Conservation (phyloP, 2,329 filamentous ascomycete species). For the Phialophora macrospora region DNA sequence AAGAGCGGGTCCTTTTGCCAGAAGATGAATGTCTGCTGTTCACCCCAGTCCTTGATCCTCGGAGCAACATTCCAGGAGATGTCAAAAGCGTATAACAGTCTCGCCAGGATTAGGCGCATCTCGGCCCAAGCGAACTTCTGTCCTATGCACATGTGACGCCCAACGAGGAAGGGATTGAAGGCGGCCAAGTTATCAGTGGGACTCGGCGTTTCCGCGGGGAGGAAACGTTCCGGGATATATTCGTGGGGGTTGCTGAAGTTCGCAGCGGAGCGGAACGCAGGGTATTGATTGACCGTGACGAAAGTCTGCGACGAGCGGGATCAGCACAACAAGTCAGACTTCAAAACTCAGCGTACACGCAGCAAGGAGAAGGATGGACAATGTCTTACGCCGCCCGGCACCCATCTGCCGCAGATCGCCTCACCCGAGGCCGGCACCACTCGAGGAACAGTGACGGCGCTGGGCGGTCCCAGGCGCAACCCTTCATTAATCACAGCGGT, state of each 20-base stretch:
- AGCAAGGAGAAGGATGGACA: slow-evolving; percentile 31
- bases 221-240: slow-evolving; percentile 26
- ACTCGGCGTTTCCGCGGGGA: slow-evolving; percentile 25
- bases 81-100: slow-evolving; percentile 57
- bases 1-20: slow-evolving; percentile 25
- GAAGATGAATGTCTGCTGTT: slow-evolving; percentile 27
- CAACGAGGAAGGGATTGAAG: slow-evolving; percentile 58
- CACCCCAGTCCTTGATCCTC: slow-evolving; percentile 16
- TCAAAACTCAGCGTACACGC: slow-evolving; percentile 24
- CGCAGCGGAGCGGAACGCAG: slow-evolving; percentile 16
- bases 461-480: slow-evolving; percentile 27
- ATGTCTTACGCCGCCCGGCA: slow-evolving; percentile 33
- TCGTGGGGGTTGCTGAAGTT: slow-evolving; percentile 22
- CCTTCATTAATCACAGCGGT: slow-evolving; percentile 32
- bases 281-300: slow-evolving; percentile 23
- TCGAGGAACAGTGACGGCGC: slow-evolving; percentile 24
- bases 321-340: slow-evolving; percentile 32
- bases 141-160: slow-evolving; percentile 40
- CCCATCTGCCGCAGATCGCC: slow-evolving; percentile 36
- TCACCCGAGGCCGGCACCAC: slow-evolving; percentile 48
- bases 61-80: slow-evolving; percentile 39
- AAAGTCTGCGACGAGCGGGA: slow-evolving; percentile 36
- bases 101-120: slow-evolving; percentile 56
- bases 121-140: slow-evolving; percentile 57
- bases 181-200: slow-evolving; percentile 32